Evolutionary conservation across 371 early-diverging fungal species (phyloP).

Genomic region (Funneliformis caledonium): DNA sequence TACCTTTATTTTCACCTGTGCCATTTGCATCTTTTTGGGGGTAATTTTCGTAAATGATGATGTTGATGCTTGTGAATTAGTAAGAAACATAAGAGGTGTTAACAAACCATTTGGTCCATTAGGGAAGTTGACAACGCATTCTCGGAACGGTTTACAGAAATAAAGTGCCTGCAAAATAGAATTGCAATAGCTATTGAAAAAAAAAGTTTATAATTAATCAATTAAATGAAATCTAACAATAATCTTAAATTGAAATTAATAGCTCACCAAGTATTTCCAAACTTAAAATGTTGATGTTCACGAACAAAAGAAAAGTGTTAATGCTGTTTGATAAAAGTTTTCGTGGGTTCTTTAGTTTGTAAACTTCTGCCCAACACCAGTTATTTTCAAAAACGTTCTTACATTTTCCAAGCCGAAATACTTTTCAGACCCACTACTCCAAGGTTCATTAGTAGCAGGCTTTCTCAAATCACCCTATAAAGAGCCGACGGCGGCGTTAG

Average conservation of each 20-base stretch:
- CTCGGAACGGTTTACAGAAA: conserved; percentile 93
- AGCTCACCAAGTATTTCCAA: conserved; percentile 90
- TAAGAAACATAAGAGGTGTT: conserved; percentile 45
- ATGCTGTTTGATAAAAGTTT: not conserved
- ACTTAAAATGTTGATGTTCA: conserved; percentile 53
- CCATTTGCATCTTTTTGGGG: conserved; percentile 21
- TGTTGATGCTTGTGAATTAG: conserved; percentile 44
- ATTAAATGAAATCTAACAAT: not conserved
- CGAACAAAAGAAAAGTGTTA: not conserved
- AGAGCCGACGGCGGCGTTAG: not conserved
- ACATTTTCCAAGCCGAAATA: conserved; percentile 89
- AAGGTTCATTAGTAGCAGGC: conserved; percentile 47
- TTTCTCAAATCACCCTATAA: conserved; percentile 55
- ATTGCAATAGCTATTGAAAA: conserved; percentile 82
- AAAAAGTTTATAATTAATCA: not conserved
- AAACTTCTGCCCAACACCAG: not conserved
- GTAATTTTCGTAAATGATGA: conserved; percentile 42
- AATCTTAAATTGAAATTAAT: not conserved
- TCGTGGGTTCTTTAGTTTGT: not conserved
- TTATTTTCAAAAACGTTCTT: conserved; percentile 44
- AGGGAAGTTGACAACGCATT: conserved; percentile 82
- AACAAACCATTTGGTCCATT: conserved; percentile 45
- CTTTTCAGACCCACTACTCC: conserved; percentile 43
- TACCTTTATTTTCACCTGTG: conserved; percentile 23
- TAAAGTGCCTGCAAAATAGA: conserved; percentile 96